phyloP scores from a whole-genome alignment of 768 basidiomycete genomes.

The Termitomyces sp. region DNA sequence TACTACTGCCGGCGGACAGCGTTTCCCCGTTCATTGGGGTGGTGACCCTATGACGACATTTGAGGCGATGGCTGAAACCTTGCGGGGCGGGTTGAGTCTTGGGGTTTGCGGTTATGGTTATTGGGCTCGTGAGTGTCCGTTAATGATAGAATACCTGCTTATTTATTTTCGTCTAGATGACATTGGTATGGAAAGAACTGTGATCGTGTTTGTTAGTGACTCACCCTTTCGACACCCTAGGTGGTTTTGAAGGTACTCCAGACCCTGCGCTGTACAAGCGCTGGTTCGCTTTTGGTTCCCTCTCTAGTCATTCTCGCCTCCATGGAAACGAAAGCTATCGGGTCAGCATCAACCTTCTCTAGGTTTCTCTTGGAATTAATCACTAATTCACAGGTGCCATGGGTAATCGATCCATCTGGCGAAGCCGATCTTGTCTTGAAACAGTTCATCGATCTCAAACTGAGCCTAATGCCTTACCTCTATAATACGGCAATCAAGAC shows the following conservation, averaged over 20 bases:
- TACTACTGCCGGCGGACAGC: conserved; percentile 40
- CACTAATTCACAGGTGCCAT: conserved; percentile 26
- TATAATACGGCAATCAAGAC: conserved; percentile 25
- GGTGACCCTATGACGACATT: conserved; percentile 43
- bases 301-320: conserved; percentile 38
- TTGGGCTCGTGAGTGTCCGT: conserved; percentile 27
- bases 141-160: neutral
- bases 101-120: conserved; percentile 39
- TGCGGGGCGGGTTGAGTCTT: conserved; percentile 38
- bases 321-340: conserved; percentile 44
- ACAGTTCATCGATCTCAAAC: conserved; percentile 35
- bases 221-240: neutral
- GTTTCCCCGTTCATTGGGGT: conserved; percentile 35
- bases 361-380: neutral
- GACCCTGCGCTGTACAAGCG: conserved; percentile 37
- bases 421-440: conserved; percentile 31
- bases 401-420: conserved; percentile 35
- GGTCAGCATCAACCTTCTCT: conserved; percentile 16
- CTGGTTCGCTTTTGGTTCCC: conserved; percentile 36
- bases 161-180: conserved; percentile 23
- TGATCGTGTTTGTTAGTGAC: neutral
- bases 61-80: conserved; percentile 44
- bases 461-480: conserved; percentile 42
- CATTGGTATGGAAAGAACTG: conserved; percentile 30
- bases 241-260: conserved; percentile 29